Base-by-base conservation (phyloP, 2,329 filamentous ascomycete genomes). In the Aspergillus flavus region DNA sequence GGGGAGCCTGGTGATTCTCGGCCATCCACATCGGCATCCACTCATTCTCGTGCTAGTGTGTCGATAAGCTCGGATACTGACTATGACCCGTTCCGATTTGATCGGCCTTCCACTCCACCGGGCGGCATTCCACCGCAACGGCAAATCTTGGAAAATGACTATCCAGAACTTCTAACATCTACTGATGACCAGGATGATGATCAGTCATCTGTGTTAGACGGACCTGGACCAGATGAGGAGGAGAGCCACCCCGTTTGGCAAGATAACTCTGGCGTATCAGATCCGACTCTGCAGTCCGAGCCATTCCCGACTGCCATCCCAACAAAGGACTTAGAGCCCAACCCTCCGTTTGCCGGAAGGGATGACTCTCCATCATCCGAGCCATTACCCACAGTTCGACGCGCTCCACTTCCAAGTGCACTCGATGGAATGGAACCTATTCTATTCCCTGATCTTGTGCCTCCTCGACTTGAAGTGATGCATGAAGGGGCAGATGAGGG, bases 201-300 rank as follows among this genome's bases (percentile, higher is more conserved):
- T 34, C 83, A 82, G 62, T 86, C 86, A 1, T 85, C 79, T 0
- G 79, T 85, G 0, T 83, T 87, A 0, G 61, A 85, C 78, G 65
- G 85, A 78, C 75, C 87, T 75, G 63, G 83, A 70, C 78, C 84
- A 81, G 60, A 87, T 80, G 58, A 87, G 81, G 69, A 87, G 80
- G 23, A 87, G 69, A 19, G 81, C 78, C 6, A 85, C 14, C 66
- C 69, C 2, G 23, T 54, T 45, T 72, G 72, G 74, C 68, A 67
- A 11, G 63, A 71, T 12, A 66, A 64, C 26, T 26, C 58, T 21
- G 61, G 63, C 16, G 55, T 66, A 14, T 48, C 66, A 32, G 48
- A 65, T 23, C 39, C 64, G 11, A 61, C 64, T 4, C 45, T 66
- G 14, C 65, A 68, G 16, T 61, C 69, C 12, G 66, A 71, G 46